These are phyloP conservation scores for Yarrowia divulgata DNA, from an alignment of 805 yeast species.

Conservation along the genomic window DNA sequence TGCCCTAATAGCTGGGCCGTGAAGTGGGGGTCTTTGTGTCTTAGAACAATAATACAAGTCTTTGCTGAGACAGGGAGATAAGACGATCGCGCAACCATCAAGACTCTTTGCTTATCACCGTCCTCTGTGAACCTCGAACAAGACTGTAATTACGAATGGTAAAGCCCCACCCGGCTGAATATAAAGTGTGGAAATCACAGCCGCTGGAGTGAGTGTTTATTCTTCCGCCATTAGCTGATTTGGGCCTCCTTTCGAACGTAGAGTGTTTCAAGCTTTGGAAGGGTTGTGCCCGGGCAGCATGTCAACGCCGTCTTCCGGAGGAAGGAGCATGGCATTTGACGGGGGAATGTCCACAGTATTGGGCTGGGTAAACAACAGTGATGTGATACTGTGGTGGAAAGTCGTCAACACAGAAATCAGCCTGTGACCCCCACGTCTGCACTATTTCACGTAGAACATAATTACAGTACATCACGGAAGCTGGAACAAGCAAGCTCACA, in stretches of 20 bases:
- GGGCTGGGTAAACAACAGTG: no score
- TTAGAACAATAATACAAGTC: not conserved
- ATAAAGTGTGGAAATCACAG: not conserved
- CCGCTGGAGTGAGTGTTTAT: not conserved
- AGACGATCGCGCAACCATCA: no score
- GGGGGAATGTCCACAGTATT: no score
- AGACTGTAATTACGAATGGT: not conserved
- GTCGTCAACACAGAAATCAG: not conserved
- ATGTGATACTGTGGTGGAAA: no score
- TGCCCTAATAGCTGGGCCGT: not conserved
- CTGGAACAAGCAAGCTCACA: not conserved
- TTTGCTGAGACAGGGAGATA: no score
- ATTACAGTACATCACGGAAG: not conserved
- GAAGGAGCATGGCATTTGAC: no score
- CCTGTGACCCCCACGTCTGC: not conserved
- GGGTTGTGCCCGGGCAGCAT: no score
- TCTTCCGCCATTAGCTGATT: not conserved
- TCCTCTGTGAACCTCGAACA: no score
- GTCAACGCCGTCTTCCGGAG: no score
- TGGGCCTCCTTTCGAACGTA: not conserved
- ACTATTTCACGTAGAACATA: not conserved
- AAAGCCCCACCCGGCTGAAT: slow-evolving; percentile 28
- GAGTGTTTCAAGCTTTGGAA: not conserved
- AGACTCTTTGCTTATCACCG: no score
- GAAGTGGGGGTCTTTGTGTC: slow-evolving; percentile 2